A percentile compares a stretch with the other conserved stretches of the same genome.
phyloP scores from a whole-genome alignment of 768 basidiomycete genomes.

The Pulveroboletus sp. region DNA sequence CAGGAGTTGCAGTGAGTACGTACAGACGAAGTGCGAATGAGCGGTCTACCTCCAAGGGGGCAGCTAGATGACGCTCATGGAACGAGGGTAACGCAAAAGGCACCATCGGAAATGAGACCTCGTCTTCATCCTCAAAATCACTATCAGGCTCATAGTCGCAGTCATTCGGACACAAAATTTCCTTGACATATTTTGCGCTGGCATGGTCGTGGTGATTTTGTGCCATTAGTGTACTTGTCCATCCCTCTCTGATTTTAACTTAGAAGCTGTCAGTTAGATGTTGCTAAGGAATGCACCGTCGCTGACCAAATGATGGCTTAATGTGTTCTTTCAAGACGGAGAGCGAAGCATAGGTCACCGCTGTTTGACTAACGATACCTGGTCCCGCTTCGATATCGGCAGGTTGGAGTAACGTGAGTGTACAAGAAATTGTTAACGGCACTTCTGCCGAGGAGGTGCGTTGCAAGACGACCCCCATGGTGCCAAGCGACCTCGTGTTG shows the following conservation, averaged over 20 bases:
- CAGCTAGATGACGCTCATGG: background rate
- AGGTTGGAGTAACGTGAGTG: no score
- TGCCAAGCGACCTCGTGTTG: no score
- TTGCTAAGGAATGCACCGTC: background rate
- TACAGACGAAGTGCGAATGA: background rate
- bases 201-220: background rate
- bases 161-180: conserved; percentile 5
- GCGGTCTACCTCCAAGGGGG: conserved; percentile 1
- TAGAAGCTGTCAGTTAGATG: conserved; percentile 1
- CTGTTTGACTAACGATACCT: no score
- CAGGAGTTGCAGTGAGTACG: background rate
- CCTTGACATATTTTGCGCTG: background rate
- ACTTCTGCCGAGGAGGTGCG: no score
- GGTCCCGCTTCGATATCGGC: no score
- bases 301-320: conserved; percentile 8
- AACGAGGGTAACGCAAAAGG: no score
- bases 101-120: no score
- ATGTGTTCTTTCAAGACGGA: conserved; percentile 10
- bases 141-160: conserved; percentile 24
- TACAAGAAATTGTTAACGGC: no score
- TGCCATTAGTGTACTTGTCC: conserved; percentile 5
- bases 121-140: conserved; percentile 23
- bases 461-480: no score
- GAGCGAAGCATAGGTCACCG: conserved; percentile 12
- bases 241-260: conserved; percentile 9